These are phyloP conservation scores for Lasiosphaeria miniovina DNA, from an alignment of 495 filamentous ascomycete genomes.

Conservation along the genomic window DNA sequence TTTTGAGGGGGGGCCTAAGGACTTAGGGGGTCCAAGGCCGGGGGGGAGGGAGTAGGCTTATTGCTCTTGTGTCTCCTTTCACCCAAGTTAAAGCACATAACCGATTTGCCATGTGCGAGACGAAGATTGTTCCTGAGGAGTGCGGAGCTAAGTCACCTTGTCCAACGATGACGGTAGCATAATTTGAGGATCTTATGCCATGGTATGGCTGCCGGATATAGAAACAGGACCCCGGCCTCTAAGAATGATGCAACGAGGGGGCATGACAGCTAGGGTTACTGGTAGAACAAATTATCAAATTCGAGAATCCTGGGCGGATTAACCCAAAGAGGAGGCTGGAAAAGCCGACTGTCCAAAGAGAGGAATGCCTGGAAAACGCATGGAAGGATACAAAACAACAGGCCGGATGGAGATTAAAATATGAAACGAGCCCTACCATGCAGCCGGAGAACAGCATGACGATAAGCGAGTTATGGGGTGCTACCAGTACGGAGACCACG, in stretches of 20 bases:
- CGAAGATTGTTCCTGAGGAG: slow-evolving; percentile 47
- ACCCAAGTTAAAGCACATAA: slow-evolving; percentile 46
- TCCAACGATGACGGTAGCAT: slow-evolving; percentile 51
- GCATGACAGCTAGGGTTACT: slow-evolving; percentile 38
- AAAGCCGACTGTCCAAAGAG: slow-evolving; percentile 30
- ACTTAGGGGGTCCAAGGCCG: slow-evolving; percentile 12
- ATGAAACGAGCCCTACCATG: slow-evolving; percentile 50
- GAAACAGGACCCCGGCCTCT: slow-evolving; percentile 45
- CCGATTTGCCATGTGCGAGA: slow-evolving; percentile 49
- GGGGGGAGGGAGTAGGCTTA: slow-evolving; percentile 40
- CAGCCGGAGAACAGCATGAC: slow-evolving; percentile 46
- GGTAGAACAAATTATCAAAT: slow-evolving; percentile 29
- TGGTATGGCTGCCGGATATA: slow-evolving; percentile 51
- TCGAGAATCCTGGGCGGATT: slow-evolving; percentile 34
- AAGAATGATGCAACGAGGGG: slow-evolving; percentile 49
- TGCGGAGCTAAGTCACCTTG: slow-evolving; percentile 43
- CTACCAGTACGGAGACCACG: slow-evolving; percentile 14
- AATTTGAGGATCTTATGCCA: slow-evolving; percentile 58
- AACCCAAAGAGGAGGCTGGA: slow-evolving; percentile 39
- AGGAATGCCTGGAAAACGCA: slow-evolving; percentile 41
- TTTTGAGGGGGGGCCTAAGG: slow-evolving; percentile 23
- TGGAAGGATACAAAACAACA: slow-evolving; percentile 46
- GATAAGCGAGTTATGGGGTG: slow-evolving; percentile 38
- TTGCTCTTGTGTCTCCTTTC: slow-evolving; percentile 34
- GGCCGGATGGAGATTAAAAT: slow-evolving; percentile 42